Evolutionary conservation across 1,284 basidiomycete genomes (phyloP).

Genomic region (Leccinum huronense): DNA sequence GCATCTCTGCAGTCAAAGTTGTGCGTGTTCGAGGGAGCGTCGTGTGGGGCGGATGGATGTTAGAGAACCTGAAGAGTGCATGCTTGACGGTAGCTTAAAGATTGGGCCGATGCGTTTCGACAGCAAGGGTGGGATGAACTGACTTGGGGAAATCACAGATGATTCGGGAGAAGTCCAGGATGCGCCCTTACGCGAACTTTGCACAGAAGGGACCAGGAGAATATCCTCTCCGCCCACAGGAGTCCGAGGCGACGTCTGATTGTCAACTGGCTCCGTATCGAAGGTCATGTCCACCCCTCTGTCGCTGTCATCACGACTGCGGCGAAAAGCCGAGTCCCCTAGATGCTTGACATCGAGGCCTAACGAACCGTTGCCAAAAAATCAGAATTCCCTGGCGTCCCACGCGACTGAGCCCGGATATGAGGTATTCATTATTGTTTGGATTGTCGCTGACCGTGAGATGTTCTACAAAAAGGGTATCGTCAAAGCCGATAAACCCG

Average conservation of each 20-base stretch:
- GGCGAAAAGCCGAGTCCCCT: conserved; percentile 13
- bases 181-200: background rate
- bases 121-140: conserved; percentile 29
- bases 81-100: conserved; percentile 1
- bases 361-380: background rate
- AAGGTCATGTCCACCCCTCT: conserved; percentile 20
- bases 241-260: conserved; percentile 26
- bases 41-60: background rate
- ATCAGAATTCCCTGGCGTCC: background rate
- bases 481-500: conserved; percentile 27
- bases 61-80: background rate
- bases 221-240: conserved; percentile 29
- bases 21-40: background rate
- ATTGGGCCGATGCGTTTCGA: conserved; percentile 18
- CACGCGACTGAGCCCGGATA: conserved; percentile 22
- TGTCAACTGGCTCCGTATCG: conserved; percentile 31
- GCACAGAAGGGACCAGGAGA: conserved; percentile 9
- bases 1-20: conserved; percentile 7
- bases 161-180: conserved; percentile 4
- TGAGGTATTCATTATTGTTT: conserved; percentile 29
- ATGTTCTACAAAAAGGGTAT: conserved; percentile 29
- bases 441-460: conserved; percentile 25
- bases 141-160: conserved; percentile 22
- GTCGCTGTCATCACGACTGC: conserved; percentile 4
- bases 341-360: conserved; percentile 8